These are phyloP conservation scores for Aspergillus neotritici DNA, from an alignment of 2,329 filamentous ascomycete species.

Conservation along the genomic window DNA sequence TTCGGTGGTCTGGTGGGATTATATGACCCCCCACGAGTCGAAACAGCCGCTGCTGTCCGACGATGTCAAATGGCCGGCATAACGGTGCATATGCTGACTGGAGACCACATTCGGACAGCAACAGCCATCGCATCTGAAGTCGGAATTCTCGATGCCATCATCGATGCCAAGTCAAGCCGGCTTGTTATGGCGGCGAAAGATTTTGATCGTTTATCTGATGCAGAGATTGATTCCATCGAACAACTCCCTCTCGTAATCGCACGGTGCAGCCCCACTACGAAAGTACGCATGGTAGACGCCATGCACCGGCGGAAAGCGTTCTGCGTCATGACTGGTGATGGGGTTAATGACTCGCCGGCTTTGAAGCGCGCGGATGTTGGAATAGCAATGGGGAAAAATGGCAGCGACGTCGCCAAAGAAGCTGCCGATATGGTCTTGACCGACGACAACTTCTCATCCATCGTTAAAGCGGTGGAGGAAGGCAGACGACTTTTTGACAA, in stretches of 20 bases:
- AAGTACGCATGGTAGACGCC: constrained; percentile 86
- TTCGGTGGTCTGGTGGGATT: constrained; percentile 57
- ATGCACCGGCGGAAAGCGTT: constrained; percentile 70
- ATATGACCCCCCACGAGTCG: constrained; percentile 57
- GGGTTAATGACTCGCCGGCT: constrained; percentile 80
- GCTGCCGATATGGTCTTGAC: constrained; percentile 59
- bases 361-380: constrained; percentile 76
- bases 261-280: constrained; percentile 77
- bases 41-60: constrained; percentile 53
- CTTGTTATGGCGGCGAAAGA: constrained; percentile 54
- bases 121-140: constrained; percentile 54
- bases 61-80: constrained; percentile 52
- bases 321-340: constrained; percentile 84
- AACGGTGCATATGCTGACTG: constrained; percentile 54
- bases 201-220: constrained; percentile 49
- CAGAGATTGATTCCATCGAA: constrained; percentile 59
- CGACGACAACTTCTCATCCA: constrained; percentile 83
- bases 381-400: constrained; percentile 81
- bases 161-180: constrained; percentile 33
- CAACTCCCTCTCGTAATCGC: constrained; percentile 76
- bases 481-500: constrained; percentile 83
- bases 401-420: constrained; percentile 79
- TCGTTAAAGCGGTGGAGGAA: constrained; percentile 76
- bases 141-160: constrained; percentile 47
- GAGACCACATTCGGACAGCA: constrained; percentile 54